Base-by-base conservation (phyloP, 176 grass and related monocot species). In the Paspalum vaginatum region DNA sequence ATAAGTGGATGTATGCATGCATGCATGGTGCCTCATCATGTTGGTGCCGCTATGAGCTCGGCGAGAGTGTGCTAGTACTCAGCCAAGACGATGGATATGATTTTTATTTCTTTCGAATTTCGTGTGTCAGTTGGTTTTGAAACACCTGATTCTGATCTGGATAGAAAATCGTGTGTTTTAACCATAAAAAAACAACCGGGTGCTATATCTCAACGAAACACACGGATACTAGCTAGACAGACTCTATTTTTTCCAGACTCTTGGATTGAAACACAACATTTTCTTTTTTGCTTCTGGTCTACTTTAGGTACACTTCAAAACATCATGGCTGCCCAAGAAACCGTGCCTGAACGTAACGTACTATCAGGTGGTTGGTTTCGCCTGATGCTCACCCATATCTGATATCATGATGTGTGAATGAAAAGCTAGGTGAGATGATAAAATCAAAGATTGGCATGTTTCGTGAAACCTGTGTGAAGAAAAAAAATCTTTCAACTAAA, bases 261-360 rank as follows among this genome's bases (percentile, higher is more conserved):
- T 65, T 85, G 11, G 14, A 61, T 65, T 68, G 70, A 57, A 55
- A 81, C 56, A 48, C 40, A 76, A 38, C 77, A 62, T 82, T n/a
- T n/a, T n/a, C n/a, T n/a, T n/a, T n/a, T n/a, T n/a, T 81, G 65
- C 72, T 82, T 89, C 49, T 57, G 82, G 70, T 75, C 65, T 89
- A 81, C 72, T 81, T 81, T 72, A 32, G 73, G 65, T 82, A 51
- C 65, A 82, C 65, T 76, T 63, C 15, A 49, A 76, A 81, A 13
- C 60, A 85, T 79, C 58, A 59, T 70, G 56, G 74, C 63, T 17
- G 63, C 42, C 71, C 15, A 57, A 64, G 39, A 66, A 85, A 76
- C 71, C n/a, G 26, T 47, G 25, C 42, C 52, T 24, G 32, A 85
- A 57, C 27, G 58, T 81, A 76, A 81, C 27, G 58, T 81, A 76